A percentile compares a stretch with the other conserved stretches of the same genome.
Conservation (phyloP, 1,284 basidiomycete genomes). For the Leccinum fallax region DNA sequence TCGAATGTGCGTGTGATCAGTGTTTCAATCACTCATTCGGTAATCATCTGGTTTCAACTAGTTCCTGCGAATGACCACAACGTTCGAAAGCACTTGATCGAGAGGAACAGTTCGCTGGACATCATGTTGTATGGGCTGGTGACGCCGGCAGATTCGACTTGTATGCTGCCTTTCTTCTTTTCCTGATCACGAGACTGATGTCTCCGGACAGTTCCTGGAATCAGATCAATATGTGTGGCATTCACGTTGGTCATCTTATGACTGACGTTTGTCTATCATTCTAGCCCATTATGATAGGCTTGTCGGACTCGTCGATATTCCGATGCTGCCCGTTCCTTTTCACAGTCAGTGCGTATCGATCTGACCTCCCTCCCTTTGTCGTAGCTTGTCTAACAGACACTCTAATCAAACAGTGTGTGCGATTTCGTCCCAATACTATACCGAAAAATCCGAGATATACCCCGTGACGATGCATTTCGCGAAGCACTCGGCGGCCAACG, state of each 20-base stretch:
- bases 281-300: slow-evolving; percentile 66
- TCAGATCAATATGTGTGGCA: slow-evolving; percentile 61
- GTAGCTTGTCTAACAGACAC: slow-evolving; percentile 1
- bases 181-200: slow-evolving; percentile 10
- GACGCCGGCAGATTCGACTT: slow-evolving; percentile 82
- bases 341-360: slow-evolving; percentile 65
- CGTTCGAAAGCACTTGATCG: slow-evolving; percentile 73
- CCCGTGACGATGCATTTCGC: slow-evolving; percentile 88
- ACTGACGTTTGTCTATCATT: slow-evolving; percentile 6
- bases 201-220: slow-evolving; percentile 57
- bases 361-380: neutral
- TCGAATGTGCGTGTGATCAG: too few species aligned
- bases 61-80: slow-evolving; percentile 71
- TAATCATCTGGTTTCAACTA: slow-evolving; percentile 20
- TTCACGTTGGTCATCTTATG: neutral
- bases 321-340: slow-evolving; percentile 80
- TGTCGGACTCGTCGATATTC: slow-evolving; percentile 76
- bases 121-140: slow-evolving; percentile 84
- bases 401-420: slow-evolving; percentile 60
- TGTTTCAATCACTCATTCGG: too few species aligned
- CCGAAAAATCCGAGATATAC: slow-evolving; percentile 55
- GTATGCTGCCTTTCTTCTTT: slow-evolving; percentile 45
- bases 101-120: slow-evolving; percentile 79
- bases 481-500: slow-evolving; percentile 76
- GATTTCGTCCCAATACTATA: slow-evolving; percentile 73